A percentile compares a stretch with the other conserved stretches of the same genome.
Evolutionary conservation across 2,329 filamentous ascomycete species (phyloP).

Genomic region (Phaeosphaeriaceae sp.): DNA sequence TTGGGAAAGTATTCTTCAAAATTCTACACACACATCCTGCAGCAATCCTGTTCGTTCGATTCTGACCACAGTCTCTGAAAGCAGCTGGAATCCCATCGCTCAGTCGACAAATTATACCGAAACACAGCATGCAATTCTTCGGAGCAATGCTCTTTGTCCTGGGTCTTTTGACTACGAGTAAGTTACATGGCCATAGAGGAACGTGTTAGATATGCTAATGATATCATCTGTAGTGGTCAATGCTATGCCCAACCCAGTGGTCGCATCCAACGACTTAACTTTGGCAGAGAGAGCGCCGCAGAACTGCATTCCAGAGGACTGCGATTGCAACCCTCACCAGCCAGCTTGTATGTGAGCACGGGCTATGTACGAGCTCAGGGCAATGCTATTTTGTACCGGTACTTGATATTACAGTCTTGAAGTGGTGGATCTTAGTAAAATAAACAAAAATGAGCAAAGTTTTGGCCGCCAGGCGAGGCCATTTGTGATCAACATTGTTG

Average conservation of each 20-base stretch:
- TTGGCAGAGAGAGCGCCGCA: background rate
- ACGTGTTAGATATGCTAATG: background rate
- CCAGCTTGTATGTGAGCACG: background rate
- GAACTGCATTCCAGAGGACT: background rate
- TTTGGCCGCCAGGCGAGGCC: too few species aligned
- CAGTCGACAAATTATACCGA: background rate
- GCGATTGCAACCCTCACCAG: background rate
- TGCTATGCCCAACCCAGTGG: background rate
- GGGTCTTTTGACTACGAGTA: background rate
- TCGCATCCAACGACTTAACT: background rate
- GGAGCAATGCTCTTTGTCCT: background rate
- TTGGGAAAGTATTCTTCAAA: too few species aligned
- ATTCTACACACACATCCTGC: too few species aligned
- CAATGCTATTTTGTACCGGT: background rate
- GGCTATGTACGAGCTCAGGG: background rate
- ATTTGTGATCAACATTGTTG: too few species aligned
- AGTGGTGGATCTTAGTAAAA: background rate
- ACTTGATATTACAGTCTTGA: background rate
- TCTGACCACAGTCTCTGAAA: too few species aligned
- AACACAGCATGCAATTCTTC: background rate
- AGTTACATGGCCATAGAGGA: background rate
- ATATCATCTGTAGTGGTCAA: background rate
- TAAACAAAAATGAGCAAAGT: background rate
- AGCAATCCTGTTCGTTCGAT: too few species aligned
- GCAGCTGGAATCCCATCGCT: too few species aligned